These are phyloP conservation scores for Cyphellophora attinorum DNA, from an alignment of 2,329 filamentous ascomycete species.

Conservation along the genomic window DNA sequence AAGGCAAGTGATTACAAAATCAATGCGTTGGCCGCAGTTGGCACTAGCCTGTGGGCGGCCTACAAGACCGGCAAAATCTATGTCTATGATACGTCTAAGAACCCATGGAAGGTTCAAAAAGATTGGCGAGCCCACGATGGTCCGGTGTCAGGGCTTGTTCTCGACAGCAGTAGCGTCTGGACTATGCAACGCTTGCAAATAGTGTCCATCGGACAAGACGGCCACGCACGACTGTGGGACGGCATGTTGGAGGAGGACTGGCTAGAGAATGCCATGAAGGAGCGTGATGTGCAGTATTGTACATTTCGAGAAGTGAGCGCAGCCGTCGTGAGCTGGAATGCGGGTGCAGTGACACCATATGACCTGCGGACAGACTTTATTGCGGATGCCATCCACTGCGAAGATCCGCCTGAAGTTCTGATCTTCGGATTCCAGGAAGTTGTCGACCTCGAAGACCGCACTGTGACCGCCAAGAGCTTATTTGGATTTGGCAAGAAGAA, in stretches of 20 bases:
- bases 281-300: conserved; percentile 72
- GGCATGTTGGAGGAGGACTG: conserved; percentile 88
- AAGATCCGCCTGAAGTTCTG: conserved; percentile 74
- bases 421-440: conserved; percentile 97
- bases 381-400: conserved; percentile 64
- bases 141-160: conserved; percentile 66
- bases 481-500: conserved; percentile 72
- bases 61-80: conserved; percentile 92
- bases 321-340: conserved; percentile 90
- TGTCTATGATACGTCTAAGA: conserved; percentile 73
- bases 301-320: conserved; percentile 72
- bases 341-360: conserved; percentile 85
- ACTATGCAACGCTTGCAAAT: conserved; percentile 76
- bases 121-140: conserved; percentile 89
- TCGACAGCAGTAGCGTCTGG: conserved; percentile 76
- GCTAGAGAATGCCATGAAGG: conserved; percentile 85
- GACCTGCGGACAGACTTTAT: conserved; percentile 71
- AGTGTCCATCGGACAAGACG: conserved; percentile 78
- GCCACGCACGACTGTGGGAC: conserved; percentile 78
- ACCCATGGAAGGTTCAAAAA: conserved; percentile 85
- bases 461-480: conserved; percentile 89
- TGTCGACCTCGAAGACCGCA: conserved; percentile 97
- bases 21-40: conserved; percentile 72
- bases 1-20: conserved; percentile 94
- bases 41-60: conserved; percentile 78